Base-by-base conservation (phyloP, 1,284 basidiomycete genomes). In the Neolentinus lepideus region DNA sequence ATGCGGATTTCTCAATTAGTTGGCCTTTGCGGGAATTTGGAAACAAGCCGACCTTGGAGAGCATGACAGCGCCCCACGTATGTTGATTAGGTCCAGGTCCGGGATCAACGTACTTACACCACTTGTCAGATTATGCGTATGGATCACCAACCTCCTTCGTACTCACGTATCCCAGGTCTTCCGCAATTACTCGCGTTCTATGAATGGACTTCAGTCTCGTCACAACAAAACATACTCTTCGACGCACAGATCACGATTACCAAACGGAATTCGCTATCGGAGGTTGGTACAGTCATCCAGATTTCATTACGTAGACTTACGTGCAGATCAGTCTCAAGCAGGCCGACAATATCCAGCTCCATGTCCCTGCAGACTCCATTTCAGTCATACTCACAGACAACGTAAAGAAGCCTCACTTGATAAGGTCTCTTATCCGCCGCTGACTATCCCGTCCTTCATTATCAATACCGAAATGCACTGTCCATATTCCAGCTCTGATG, bases 401-500 rank as follows among this genome's bases (percentile, higher is more conserved):
- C 55, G 56, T 25, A 6, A 47, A 3, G 64, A 60, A 45, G 21
- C 68, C 72, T 27, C 60, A 83, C 84, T 69, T 75, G 31, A 95
- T 77, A 36, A 96, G 69, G 57, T 88, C 81, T 54, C 84, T 77
- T 70, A 96, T 88, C 10, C 88, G 78, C 46, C 85, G 74, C 67
- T 94, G 91, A 66, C 89, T 92, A 64, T 94, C 92, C 60, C 89
- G 77, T 3, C 92, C 92, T 46, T 77, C 79, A 60, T 92, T 87
- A 64, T 93, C 88, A 52, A 94, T 83, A 1, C 90, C 91, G 67
- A 96, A 96, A 68, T 96, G 93, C 26, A 95, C 77, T 0, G 94
- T 95, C 92, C 92, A 96, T 56, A 97, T 94, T 1, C 92, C 94
- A 10, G 89, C 87, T n/a, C 86, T 88, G 48, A 96, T 75, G 21